Conservation (phyloP, 495 filamentous ascomycete genomes). For the Cudoniella acicularis region DNA sequence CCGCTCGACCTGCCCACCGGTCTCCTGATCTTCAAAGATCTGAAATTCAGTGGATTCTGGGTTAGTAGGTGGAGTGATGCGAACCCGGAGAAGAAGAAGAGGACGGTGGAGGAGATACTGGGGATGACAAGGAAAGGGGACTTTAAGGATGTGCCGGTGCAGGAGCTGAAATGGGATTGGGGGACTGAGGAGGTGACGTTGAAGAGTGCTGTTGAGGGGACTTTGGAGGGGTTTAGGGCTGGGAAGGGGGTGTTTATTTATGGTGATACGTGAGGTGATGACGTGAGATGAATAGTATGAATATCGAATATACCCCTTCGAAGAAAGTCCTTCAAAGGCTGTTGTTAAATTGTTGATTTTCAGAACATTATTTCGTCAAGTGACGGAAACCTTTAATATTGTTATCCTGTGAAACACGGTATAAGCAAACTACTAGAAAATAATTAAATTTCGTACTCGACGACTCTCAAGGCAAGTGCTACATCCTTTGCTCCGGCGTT, state of each 20-base stretch:
- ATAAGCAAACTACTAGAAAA: no score
- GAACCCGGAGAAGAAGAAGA: constrained; percentile 68
- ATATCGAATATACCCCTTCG: no score
- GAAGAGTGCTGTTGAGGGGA: constrained; percentile 64
- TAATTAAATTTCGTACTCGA: no score
- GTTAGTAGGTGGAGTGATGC: constrained; percentile 82
- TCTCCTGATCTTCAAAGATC: constrained; percentile 84
- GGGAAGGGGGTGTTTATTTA: constrained; percentile 90
- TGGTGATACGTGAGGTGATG: constrained; percentile 22
- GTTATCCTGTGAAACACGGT: no score
- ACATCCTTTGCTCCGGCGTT: no score
- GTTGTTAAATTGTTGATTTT: constrained; percentile 22
- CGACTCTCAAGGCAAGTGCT: no score
- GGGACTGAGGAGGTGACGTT: constrained; percentile 64
- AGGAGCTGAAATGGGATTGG: constrained; percentile 76
- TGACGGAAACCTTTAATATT: no score
- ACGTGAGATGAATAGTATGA: no score
- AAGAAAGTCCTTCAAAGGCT: no score
- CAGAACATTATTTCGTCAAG: no score
- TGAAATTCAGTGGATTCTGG: constrained; percentile 91
- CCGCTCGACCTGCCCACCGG: constrained; percentile 74
- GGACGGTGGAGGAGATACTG: constrained; percentile 77
- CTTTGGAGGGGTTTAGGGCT: constrained; percentile 71
- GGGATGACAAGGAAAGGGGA: constrained; percentile 66
- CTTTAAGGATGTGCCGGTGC: constrained; percentile 77